Evolutionary conservation across 2,329 filamentous ascomycete genomes (phyloP).

Genomic region (Emergomyces orientalis): DNA sequence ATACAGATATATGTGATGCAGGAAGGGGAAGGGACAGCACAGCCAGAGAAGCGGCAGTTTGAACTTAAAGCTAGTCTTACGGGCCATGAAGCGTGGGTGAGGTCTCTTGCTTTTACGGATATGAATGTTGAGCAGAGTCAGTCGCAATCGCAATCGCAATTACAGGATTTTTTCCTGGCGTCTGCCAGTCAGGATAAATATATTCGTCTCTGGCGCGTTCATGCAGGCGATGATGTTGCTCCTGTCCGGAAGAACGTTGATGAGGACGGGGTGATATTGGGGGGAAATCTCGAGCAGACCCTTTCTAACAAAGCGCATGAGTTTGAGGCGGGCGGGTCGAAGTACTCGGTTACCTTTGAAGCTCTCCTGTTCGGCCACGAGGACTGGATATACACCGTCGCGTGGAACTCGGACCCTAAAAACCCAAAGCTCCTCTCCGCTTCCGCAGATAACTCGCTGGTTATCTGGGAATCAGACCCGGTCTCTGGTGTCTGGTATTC

Average conservation of each 20-base stretch:
- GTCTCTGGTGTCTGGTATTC: conserved; percentile 87
- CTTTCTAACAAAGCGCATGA: conserved; percentile 83
- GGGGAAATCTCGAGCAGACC: conserved; percentile 49
- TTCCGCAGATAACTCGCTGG: conserved; percentile 89
- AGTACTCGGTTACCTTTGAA: conserved; percentile 83
- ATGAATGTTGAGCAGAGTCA: background rate
- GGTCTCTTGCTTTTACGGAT: conserved; percentile 67
- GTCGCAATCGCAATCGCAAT: conserved; percentile 43
- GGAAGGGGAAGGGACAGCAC: conserved; percentile 18
- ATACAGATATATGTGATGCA: conserved; percentile 68
- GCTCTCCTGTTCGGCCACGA: conserved; percentile 89
- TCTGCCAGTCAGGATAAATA: conserved; percentile 98
- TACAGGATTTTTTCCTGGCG: conserved; percentile 67
- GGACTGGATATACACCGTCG: conserved; percentile 91
- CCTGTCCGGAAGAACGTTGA: conserved; percentile 33
- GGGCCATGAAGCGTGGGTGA: conserved; percentile 92
- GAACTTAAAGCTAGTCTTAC: conserved; percentile 64
- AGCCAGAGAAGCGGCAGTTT: conserved; percentile 44
- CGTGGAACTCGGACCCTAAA: conserved; percentile 53
- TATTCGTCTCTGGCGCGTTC: conserved; percentile 83
- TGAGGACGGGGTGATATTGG: conserved; percentile 24
- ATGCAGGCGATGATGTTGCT: conserved; percentile 57
- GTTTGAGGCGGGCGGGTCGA: conserved; percentile 51
- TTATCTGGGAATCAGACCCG: conserved; percentile 82
- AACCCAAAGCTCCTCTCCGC: conserved; percentile 71